Base-by-base conservation (phyloP, 306 rosid species). In the Morella rubra region DNA sequence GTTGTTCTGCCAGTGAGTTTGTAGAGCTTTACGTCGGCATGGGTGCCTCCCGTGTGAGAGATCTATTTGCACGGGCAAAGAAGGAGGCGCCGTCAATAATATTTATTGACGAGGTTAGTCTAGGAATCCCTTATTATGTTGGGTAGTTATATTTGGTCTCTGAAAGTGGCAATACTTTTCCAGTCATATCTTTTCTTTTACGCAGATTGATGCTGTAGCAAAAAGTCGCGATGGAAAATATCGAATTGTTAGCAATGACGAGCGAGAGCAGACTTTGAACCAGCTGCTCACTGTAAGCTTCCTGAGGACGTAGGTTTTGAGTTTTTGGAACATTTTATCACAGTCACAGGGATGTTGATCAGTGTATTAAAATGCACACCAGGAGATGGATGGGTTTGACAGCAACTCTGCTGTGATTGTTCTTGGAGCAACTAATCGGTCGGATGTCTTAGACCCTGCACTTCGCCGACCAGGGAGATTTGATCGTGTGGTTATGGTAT, bases 311-410 rank as follows among this genome's bases (percentile, higher is more conserved):
- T 53, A 55, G 68, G 74, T 82, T 73, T 74, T 77, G 61, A 50
- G 77, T 76, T 75, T 77, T 76, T 76, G 44, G 37, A 44, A 61
- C 77, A 61, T 54, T n/a, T 62, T 55, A 45, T 72, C 53, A 9
- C 68, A 41, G 76, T 64, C 19, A 14, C 68, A 8, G 58, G 20
- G 42, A 46, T 56, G 56, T 51, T n/a, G 71, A 64, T 49, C 55
- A 27, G 65, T 14, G 40, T 80, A 37, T 69, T 55, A 68, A 71
- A 82, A 80, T 77, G 37, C 61, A 75, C 79, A 85, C 44, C 85
- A 95, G 99, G 99, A 95, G 88, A 92, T 95, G 99, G 99, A 95
- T 87, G 99, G 99, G 75, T 95, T 95, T 90, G 99, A 95, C 87
- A 95, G 99, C 87, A 95, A 85, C 84, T 84, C 98, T 80, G 97